Conservation (phyloP, 2,329 filamentous ascomycete genomes). For the Phialocephala sp. region DNA sequence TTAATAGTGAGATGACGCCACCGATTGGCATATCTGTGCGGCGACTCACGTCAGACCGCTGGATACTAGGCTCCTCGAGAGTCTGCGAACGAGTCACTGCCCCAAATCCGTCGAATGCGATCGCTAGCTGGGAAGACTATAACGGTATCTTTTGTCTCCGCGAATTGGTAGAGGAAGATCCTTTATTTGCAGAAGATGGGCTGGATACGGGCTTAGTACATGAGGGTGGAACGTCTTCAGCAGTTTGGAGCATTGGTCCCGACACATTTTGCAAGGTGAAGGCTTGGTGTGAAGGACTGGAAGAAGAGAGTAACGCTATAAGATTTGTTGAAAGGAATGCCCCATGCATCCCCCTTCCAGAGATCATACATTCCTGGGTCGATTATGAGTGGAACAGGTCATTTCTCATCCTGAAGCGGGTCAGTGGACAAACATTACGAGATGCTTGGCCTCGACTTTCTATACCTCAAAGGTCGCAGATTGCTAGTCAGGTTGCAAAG, state of each 20-base stretch:
- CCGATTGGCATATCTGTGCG: conserved; percentile 21
- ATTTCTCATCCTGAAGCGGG: conserved; percentile 27
- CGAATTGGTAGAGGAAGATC: no score
- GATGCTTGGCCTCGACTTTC: conserved; percentile 19
- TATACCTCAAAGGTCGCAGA: conserved; percentile 1
- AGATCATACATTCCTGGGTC: conserved; percentile 24
- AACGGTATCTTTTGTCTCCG: no score
- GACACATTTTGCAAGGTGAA: conserved; percentile 28
- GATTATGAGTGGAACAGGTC: conserved; percentile 18
- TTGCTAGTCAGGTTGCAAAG: conserved; percentile 3
- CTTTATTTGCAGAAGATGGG: no score
- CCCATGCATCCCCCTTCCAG: conserved; percentile 21
- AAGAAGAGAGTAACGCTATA: conserved; percentile 23
- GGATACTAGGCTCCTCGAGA: conserved; percentile 24
- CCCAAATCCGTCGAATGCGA: conserved; percentile 6
- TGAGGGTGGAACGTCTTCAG: conserved; percentile 11
- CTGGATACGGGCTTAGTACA: no score
- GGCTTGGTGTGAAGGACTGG: conserved; percentile 21
- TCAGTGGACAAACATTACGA: conserved; percentile 20
- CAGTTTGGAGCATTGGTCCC: conserved; percentile 20
- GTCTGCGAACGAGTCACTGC: conserved; percentile 22
- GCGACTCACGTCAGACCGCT: conserved; percentile 17
- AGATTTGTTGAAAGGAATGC: conserved; percentile 17
- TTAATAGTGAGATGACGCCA: conserved; percentile 23
- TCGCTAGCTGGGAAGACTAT: conserved; percentile 25